Conservation (phyloP, 768 basidiomycete species). For the Gymnopilus dilepis region DNA sequence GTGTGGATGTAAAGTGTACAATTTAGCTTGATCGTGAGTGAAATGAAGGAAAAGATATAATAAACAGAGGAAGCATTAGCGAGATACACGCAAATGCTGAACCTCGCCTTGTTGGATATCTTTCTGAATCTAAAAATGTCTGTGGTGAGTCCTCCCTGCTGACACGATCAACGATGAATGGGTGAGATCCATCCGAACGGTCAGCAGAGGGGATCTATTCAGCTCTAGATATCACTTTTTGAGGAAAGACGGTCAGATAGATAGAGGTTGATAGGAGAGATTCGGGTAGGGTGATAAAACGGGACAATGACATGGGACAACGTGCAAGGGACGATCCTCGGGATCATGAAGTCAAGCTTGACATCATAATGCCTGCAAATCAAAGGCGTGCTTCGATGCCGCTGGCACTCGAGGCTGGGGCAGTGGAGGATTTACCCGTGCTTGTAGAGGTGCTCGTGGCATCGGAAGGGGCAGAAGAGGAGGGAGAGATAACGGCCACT, state of each 20-base stretch:
- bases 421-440: not conserved
- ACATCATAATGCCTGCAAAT: not conserved
- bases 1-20: not conserved
- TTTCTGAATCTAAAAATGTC: not conserved
- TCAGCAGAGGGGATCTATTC: not conserved
- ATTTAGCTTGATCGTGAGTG: not conserved
- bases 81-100: not conserved
- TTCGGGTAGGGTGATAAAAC: not conserved
- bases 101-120: not conserved
- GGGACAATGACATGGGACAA: too few species aligned
- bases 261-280: not conserved
- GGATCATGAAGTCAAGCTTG: not conserved
- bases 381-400: conserved; percentile 1
- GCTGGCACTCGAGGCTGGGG: not conserved
- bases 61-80: not conserved
- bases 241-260: not conserved
- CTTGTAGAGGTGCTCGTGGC: not conserved
- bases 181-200: not conserved
- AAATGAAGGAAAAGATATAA: not conserved
- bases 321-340: conserved; percentile 1
- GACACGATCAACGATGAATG: not conserved
- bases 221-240: not conserved
- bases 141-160: not conserved
- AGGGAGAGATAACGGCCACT: conserved; percentile 66
- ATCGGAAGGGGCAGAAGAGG: conserved; percentile 16